phyloP scores from a whole-genome alignment of 2,329 filamentous ascomycete genomes.

The Fusarium algeriense region DNA sequence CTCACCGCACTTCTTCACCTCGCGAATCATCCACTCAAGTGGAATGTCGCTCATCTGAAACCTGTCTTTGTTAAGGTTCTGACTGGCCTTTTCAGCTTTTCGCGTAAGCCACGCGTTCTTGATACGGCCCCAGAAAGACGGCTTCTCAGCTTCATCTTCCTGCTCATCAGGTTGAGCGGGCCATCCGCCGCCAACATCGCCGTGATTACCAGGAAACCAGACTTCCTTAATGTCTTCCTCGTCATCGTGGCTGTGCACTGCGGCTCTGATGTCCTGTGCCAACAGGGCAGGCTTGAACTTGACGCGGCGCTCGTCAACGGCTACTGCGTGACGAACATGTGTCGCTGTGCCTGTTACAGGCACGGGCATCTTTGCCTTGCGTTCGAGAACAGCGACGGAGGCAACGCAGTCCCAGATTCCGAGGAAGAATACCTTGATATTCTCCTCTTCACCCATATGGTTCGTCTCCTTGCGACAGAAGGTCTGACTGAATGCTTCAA shows the following conservation, averaged over 20 bases:
- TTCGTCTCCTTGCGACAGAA: constrained; percentile 58
- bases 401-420: constrained; percentile 68
- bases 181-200: constrained; percentile 68
- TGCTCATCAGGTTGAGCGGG: constrained; percentile 45
- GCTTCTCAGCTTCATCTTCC: constrained; percentile 41
- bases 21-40: constrained; percentile 65
- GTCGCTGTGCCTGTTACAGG: constrained; percentile 56
- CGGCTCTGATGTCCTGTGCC: constrained; percentile 54
- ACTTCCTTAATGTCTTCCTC: constrained; percentile 61
- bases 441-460: constrained; percentile 39
- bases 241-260: constrained; percentile 27
- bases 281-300: constrained; percentile 67
- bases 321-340: constrained; percentile 64
- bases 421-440: constrained; percentile 66
- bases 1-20: constrained; percentile 56
- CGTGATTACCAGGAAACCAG: constrained; percentile 68
- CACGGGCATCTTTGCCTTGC: constrained; percentile 54
- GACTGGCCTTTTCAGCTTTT: constrained; percentile 49
- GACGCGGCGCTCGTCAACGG: constrained; percentile 65
- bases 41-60: constrained; percentile 64
- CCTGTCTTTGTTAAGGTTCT: constrained; percentile 49
- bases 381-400: constrained; percentile 59
- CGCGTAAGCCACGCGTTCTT: constrained; percentile 54
- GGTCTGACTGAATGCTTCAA: constrained; percentile 60
- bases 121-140: constrained; percentile 52